Evolutionary conservation across 345 rosid species (phyloP).

Genomic region (Diplotaxis tenuifolia): DNA sequence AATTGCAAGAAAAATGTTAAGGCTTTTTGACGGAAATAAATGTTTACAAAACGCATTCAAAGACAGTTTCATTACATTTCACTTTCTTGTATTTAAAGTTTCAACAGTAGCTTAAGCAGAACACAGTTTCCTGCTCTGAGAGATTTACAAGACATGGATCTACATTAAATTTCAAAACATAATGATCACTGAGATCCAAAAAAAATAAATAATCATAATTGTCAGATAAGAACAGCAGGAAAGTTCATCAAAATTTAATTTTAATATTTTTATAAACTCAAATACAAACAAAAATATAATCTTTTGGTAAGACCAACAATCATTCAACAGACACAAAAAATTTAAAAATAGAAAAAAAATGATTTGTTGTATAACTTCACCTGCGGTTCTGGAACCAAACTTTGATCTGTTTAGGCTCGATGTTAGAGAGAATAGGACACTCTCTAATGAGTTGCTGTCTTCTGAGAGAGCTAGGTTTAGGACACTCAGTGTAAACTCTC

Average conservation of each 20-base stretch:
- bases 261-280: background rate
- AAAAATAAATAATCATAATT: background rate
- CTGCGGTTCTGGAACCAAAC: conserved; percentile 46
- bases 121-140: conserved; percentile 3
- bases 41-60: conserved; percentile 19
- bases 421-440: conserved; percentile 40
- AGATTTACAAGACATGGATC: conserved; percentile 17
- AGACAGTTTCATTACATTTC: conserved; percentile 33
- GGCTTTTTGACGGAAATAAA: conserved; percentile 11
- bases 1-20: background rate
- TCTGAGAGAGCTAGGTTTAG: conserved; percentile 39
- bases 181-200: conserved; percentile 26
- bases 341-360: background rate
- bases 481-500: conserved; percentile 41
- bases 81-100: conserved; percentile 19
- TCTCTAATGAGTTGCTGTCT: conserved; percentile 41
- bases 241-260: background rate
- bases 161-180: conserved; percentile 1
- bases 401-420: conserved; percentile 42
- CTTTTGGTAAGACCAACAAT: background rate
- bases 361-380: background rate
- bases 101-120: conserved; percentile 15
- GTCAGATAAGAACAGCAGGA: background rate
- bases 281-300: conserved; percentile 5
- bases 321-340: background rate